A percentile compares a stretch with the other conserved stretches of the same genome.
Evolutionary conservation across 1,139 yeast species (phyloP).

Genomic region (Suhomyces wounanorum): DNA sequence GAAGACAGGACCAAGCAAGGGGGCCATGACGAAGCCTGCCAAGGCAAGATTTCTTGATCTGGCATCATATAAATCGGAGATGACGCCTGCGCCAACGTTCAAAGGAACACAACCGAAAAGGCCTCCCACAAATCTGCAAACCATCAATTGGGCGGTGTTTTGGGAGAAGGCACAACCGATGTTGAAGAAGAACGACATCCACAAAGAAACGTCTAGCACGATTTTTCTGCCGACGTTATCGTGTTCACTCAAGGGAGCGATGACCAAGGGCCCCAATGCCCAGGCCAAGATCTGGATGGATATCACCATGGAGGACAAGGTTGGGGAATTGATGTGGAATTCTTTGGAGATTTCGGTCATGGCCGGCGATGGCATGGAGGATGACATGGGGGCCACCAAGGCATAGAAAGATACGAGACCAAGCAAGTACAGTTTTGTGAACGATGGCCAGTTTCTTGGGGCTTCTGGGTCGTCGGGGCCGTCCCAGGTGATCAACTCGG

Average conservation of each 20-base stretch:
- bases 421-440: conserved; percentile 31
- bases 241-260: conserved; percentile 49
- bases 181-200: conserved; percentile 37
- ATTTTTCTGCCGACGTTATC: conserved; percentile 44
- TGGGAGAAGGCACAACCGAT: conserved; percentile 44
- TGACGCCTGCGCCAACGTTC: conserved; percentile 48
- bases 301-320: conserved; percentile 40
- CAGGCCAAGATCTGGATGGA: conserved; percentile 50
- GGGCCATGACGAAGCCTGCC: conserved; percentile 47
- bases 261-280: conserved; percentile 49
- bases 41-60: conserved; percentile 40
- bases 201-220: conserved; percentile 39
- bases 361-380: conserved; percentile 49
- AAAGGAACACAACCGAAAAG: conserved; percentile 43
- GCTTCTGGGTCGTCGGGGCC: conserved; percentile 40
- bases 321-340: conserved; percentile 34
- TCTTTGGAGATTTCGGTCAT: conserved; percentile 36
- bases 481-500: conserved; percentile 47
- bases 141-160: conserved; percentile 42
- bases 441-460: conserved; percentile 42
- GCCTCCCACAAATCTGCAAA: conserved; percentile 44
- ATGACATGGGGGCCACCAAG: conserved; percentile 49
- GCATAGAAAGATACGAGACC: conserved; percentile 45
- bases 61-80: conserved; percentile 37
- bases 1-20: conserved; percentile 59